Percentiles rank a stretch among this genome's conserved stretches.
Evolutionary conservation across 2,329 filamentous ascomycete species (phyloP).

Genomic region (Xylariaceae sp.): DNA sequence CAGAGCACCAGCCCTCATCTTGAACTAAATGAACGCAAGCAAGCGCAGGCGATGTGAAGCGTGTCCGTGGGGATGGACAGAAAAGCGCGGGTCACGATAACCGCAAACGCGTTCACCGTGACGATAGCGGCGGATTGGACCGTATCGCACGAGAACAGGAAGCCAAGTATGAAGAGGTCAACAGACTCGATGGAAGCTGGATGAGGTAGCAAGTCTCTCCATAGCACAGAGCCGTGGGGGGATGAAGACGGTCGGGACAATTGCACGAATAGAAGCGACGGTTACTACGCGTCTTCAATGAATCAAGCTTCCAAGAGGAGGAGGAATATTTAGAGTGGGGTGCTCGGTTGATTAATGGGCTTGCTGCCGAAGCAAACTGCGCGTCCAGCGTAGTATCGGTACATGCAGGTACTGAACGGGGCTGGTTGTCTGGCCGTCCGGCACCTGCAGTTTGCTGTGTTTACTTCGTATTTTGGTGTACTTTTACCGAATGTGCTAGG

Average conservation of each 20-base stretch:
- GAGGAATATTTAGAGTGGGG: neutral
- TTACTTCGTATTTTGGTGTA: neutral
- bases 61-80: neutral
- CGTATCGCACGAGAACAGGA: neutral
- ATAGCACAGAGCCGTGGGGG: neutral
- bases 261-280: neutral
- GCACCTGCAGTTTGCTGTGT: too few relatives aligned
- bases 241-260: neutral
- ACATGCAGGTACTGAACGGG: too few relatives aligned
- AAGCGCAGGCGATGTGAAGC: neutral
- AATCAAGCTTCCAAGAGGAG: neutral
- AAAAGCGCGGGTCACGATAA: slow-evolving; percentile 1
- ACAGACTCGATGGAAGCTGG: neutral
- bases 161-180: neutral
- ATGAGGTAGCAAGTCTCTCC: neutral
- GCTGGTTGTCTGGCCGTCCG: too few relatives aligned
- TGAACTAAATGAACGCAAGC: slow-evolving; percentile 21
- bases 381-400: too few relatives aligned
- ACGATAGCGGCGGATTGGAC: neutral
- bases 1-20: slow-evolving; percentile 63
- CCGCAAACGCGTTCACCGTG: slow-evolving; percentile 10
- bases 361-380: too few relatives aligned
- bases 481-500: neutral
- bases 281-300: neutral
- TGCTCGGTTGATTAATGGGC: neutral